Evolutionary conservation across 495 filamentous ascomycete genomes (phyloP), one percentile per base, ranked within the genome.

Genomic region (Sordaria brevicollis): DNA sequence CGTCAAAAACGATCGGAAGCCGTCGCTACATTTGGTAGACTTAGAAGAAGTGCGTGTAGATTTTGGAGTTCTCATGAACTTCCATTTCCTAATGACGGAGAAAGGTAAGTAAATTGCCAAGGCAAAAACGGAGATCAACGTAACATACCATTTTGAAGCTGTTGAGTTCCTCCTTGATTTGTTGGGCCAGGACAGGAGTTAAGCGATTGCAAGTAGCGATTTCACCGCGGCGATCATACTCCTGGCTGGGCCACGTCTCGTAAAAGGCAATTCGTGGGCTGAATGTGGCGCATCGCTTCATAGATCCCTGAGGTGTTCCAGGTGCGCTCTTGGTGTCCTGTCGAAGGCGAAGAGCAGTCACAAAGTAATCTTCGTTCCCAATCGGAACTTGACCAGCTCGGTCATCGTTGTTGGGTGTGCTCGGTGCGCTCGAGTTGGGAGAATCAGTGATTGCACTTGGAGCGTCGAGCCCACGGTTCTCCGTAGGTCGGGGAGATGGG

Each of bases 41-140:
- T n/a, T 80, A 99, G 84, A 99, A 97, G 87, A 98, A 99, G 87
- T 99, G 95, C 75, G 95, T 99, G 85, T 98, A 97, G 74, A 97
- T 91, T 81, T 98, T 98, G 68, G 96, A 98, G 79, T 90, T 91
- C 82, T 97, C 93, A 78, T 99, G 95, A 77, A 99, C 95, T 84
- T 98, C 95, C 95, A 99, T 99, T 82, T 99, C 95, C 96, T 99
- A 72, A 31, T 25, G n/a, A 36, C 15, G 19, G 6, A 66, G 76
- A 78, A 75, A 85, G 78, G 35, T 17, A 5, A 41, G 19, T 33
- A 36, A 19, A 49, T 9, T 35, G 69, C 36, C 25, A 9, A 62
- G 35, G 7, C 29, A 33, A 21, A 10, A 4, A 10, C 11, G 19
- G 10, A n/a, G 25, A 34, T 35, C 25, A 9, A 36, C 21, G 19